A percentile compares a stretch with the other conserved stretches of the same genome.
phyloP scores from a whole-genome alignment of 306 rosid species.

The Luffa acutangula region DNA sequence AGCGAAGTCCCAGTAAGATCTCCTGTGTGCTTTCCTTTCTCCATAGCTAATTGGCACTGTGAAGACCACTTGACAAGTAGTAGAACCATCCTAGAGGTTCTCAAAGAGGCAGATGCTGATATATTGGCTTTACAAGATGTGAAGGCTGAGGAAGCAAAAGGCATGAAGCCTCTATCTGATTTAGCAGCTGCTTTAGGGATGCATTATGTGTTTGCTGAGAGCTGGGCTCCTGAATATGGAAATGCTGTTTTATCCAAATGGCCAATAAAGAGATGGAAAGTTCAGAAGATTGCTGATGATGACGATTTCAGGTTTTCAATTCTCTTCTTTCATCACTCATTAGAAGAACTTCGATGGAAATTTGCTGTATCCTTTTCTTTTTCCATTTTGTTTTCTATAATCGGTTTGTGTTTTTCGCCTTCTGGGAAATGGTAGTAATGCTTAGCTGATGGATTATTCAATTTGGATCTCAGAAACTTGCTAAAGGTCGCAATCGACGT shows the following conservation, averaged over 20 bases:
- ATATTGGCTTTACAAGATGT: slow-evolving; percentile 80
- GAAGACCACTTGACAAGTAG: slow-evolving; percentile 37
- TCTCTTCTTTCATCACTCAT: neutral
- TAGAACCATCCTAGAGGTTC: slow-evolving; percentile 60
- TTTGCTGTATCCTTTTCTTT: neutral
- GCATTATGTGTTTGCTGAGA: slow-evolving; percentile 81
- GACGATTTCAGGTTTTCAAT: slow-evolving; percentile 68
- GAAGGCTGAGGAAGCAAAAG: slow-evolving; percentile 75
- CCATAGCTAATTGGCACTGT: slow-evolving; percentile 34
- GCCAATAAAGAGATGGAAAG: slow-evolving; percentile 75
- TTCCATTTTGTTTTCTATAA: neutral
- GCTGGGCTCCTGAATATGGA: slow-evolving; percentile 96
- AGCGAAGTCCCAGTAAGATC: slow-evolving; percentile 66
- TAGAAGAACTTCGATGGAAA: neutral
- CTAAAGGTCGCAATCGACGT: slow-evolving; percentile 71
- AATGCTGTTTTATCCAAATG: slow-evolving; percentile 81
- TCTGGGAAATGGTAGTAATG: neutral
- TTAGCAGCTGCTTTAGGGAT: slow-evolving; percentile 80
- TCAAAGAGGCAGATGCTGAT: slow-evolving; percentile 77
- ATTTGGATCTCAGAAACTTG: slow-evolving; percentile 41
- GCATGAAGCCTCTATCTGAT: slow-evolving; percentile 77
- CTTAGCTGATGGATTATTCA: neutral
- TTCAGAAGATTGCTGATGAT: slow-evolving; percentile 75
- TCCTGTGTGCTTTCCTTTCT: slow-evolving; percentile 52
- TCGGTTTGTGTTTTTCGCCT: neutral